These are phyloP conservation scores for Fusarium coffeatum DNA, from an alignment of 2,329 filamentous ascomycete species.

Conservation along the genomic window DNA sequence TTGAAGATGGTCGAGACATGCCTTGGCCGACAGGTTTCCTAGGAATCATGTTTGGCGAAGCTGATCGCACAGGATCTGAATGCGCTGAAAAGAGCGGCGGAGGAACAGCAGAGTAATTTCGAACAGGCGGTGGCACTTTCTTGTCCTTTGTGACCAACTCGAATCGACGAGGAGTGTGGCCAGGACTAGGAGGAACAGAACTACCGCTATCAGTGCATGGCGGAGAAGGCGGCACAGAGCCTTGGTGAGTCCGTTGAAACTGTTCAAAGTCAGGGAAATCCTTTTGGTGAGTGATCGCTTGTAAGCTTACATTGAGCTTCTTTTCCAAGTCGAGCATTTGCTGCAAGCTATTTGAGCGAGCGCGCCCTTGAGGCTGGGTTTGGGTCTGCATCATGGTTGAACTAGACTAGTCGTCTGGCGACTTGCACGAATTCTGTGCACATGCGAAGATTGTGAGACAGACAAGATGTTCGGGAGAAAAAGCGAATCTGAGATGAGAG, in stretches of 20 bases:
- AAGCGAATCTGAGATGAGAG: constrained; percentile 1
- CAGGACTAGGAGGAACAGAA: constrained; percentile 39
- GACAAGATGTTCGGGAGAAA: constrained; percentile 23
- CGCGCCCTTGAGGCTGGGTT: constrained; percentile 31
- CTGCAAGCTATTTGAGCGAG: constrained; percentile 62
- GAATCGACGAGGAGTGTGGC: constrained; percentile 42
- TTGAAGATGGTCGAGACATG: constrained; percentile 14
- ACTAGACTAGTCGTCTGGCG: constrained; percentile 7
- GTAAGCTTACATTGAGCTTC: constrained; percentile 64
- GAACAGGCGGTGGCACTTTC: constrained; percentile 40
- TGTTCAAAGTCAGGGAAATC: constrained; percentile 18
- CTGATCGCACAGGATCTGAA: constrained; percentile 22
- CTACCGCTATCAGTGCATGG: constrained; percentile 19
- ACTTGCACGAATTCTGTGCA: constrained; percentile 15
- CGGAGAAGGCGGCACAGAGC: constrained; percentile 35
- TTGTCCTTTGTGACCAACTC: constrained; percentile 45
- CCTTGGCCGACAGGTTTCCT: constrained; percentile 33
- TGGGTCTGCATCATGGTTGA: constrained; percentile 34
- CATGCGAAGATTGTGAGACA: constrained; percentile 34
- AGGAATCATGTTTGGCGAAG: constrained; percentile 28
- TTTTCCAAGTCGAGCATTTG: constrained; percentile 71
- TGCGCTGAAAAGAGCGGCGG: constrained; percentile 35
- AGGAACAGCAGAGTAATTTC: constrained; percentile 41
- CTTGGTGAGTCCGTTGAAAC: constrained; percentile 37
- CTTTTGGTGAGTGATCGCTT: not conserved